Evolutionary conservation across 2,329 filamentous ascomycete genomes (phyloP).

Genomic region (Talaromyces sp.): DNA sequence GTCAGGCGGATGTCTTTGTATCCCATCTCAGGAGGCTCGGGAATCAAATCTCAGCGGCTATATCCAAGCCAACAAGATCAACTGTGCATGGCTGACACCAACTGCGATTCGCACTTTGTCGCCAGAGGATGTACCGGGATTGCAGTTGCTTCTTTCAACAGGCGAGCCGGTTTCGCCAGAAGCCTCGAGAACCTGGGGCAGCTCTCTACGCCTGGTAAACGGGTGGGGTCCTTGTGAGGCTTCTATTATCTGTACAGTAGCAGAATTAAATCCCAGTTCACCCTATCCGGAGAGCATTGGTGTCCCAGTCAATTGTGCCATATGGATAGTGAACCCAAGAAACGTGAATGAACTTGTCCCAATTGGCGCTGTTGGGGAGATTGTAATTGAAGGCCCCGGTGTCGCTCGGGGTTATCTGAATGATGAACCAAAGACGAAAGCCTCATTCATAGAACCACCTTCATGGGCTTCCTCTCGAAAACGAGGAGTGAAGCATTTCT

Average conservation of each 20-base stretch:
- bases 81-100: constrained; percentile 60
- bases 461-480: constrained; percentile 32
- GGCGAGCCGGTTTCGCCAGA: constrained; percentile 43
- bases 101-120: constrained; percentile 53
- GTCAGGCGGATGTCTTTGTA: constrained; percentile 59
- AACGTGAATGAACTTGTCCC: constrained; percentile 44
- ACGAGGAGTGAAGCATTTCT: constrained; percentile 35
- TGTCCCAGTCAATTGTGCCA: constrained; percentile 41
- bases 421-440: constrained; percentile 38
- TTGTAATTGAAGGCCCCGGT: constrained; percentile 43
- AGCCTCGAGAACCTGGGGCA: constrained; percentile 25
- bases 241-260: not conserved
- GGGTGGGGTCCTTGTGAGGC: not conserved
- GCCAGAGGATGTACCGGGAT: constrained; percentile 25
- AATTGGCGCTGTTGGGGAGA: constrained; percentile 40
- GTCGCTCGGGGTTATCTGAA: constrained; percentile 48
- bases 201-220: not conserved
- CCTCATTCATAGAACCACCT: constrained; percentile 39
- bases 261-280: constrained; percentile 18
- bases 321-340: constrained; percentile 50
- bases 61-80: constrained; percentile 36
- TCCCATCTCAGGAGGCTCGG: constrained; percentile 53
- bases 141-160: constrained; percentile 43
- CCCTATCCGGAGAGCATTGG: constrained; percentile 38
- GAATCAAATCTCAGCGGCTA: constrained; percentile 49